Percentiles rank a stretch among this genome's conserved stretches.
Conservation (phyloP, 2,329 filamentous ascomycete genomes). For the Diaporthe sp. region DNA sequence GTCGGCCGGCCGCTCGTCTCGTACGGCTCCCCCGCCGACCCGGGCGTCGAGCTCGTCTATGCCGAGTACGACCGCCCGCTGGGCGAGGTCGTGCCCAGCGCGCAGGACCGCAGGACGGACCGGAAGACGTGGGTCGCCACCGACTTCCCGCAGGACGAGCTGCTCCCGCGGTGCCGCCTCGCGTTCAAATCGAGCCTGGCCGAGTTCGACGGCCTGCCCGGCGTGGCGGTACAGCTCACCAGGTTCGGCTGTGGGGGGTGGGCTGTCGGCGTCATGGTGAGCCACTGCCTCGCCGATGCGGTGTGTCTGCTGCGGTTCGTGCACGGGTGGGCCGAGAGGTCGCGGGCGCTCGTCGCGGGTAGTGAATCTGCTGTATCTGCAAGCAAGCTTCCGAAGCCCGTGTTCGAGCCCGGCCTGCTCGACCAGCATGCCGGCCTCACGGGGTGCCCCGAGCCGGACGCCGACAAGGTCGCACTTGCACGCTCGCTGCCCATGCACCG, state of each 20-base stretch:
- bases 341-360: constrained; percentile 32
- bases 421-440: constrained; percentile 47
- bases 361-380: too few species aligned
- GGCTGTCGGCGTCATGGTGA: constrained; percentile 52
- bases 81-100: constrained; percentile 45
- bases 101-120: constrained; percentile 26
- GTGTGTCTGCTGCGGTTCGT: constrained; percentile 54
- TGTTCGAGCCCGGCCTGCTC: constrained; percentile 53
- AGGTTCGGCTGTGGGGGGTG: constrained; percentile 53
- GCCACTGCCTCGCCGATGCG: constrained; percentile 58
- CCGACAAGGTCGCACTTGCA: constrained; percentile 41
- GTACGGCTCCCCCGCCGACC: constrained; percentile 50
- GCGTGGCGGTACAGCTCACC: constrained; percentile 51
- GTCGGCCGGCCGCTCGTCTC: constrained; percentile 49
- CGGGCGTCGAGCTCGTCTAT: constrained; percentile 52
- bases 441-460: constrained; percentile 40
- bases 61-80: constrained; percentile 43
- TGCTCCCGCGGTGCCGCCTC: constrained; percentile 46
- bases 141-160: constrained; percentile 45
- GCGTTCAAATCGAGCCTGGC: constrained; percentile 45
- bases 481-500: constrained; percentile 55
- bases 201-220: constrained; percentile 43
- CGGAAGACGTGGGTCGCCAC: constrained; percentile 49
- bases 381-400: constrained; percentile 32
- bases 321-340: constrained; percentile 51